Evolutionary conservation across 2,329 filamentous ascomycete species (phyloP).

Genomic region (Colletotrichum paranaense): DNA sequence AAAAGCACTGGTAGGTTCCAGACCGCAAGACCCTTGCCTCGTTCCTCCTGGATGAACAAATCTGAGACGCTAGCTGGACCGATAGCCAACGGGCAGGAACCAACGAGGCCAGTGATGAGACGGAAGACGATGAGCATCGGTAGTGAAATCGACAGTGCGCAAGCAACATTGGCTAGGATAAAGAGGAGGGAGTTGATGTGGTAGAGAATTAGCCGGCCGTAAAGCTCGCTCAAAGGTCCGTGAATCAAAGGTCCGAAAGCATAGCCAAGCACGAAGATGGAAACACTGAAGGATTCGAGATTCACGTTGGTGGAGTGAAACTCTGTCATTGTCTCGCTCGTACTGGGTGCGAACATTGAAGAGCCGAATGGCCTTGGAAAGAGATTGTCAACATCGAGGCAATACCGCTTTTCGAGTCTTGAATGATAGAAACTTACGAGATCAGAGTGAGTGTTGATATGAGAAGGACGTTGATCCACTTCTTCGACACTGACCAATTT

Average conservation of each 20-base stretch:
- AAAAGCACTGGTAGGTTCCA: constrained; percentile 65
- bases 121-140: constrained; percentile 59
- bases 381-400: not conserved
- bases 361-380: not conserved
- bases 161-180: constrained; percentile 50
- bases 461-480: not conserved
- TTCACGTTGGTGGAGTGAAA: not conserved
- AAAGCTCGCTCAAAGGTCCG: constrained; percentile 61
- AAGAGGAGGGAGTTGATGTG: constrained; percentile 52
- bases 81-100: constrained; percentile 64
- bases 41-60: constrained; percentile 45
- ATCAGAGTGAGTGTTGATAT: not conserved
- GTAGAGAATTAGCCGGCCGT: constrained; percentile 57
- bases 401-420: not conserved
- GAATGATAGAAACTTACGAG: not conserved
- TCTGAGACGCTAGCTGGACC: constrained; percentile 61
- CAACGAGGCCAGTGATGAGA: constrained; percentile 63
- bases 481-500: not conserved
- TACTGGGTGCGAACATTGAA: not conserved
- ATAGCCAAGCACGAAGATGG: constrained; percentile 64
- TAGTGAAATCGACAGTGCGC: constrained; percentile 51
- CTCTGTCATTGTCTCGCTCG: not conserved
- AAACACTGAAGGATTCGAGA: not conserved
- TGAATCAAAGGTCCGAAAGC: constrained; percentile 59
- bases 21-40: constrained; percentile 60